Conservation (phyloP, 2,329 filamentous ascomycete species). For the Xylariaceae sp. region DNA sequence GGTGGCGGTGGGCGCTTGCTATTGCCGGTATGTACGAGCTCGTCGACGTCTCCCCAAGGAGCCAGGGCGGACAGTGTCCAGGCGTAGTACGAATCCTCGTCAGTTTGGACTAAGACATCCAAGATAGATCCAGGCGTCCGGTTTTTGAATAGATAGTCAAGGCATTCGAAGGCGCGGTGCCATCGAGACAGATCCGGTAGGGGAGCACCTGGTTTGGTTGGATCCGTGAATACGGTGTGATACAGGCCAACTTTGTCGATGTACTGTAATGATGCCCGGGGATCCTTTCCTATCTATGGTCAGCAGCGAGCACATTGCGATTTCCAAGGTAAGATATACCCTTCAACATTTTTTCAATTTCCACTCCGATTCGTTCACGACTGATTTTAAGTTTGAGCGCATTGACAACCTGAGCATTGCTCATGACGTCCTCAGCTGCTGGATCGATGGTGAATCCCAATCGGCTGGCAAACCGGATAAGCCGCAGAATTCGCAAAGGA, state of each 20-base stretch:
- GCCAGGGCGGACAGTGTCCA: conserved; percentile 74
- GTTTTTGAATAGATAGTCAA: conserved; percentile 49
- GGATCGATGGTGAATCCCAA: conserved; percentile 74
- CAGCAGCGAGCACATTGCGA: not conserved
- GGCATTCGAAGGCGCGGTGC: conserved; percentile 58
- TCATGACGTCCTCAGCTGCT: conserved; percentile 69
- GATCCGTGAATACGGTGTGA: conserved; percentile 68
- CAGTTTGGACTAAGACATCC: conserved; percentile 54
- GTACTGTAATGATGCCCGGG: conserved; percentile 38
- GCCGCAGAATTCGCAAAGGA: conserved; percentile 76
- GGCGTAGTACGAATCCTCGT: conserved; percentile 64
- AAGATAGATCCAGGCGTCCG: conserved; percentile 46
- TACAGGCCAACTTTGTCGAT: conserved; percentile 67
- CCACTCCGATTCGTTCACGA: conserved; percentile 79
- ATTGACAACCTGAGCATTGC: conserved; percentile 68
- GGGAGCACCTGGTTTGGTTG: conserved; percentile 49
- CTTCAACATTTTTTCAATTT: conserved; percentile 87
- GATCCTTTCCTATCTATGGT: conserved; percentile 29
- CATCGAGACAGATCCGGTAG: conserved; percentile 58
- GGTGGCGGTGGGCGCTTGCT: conserved; percentile 54
- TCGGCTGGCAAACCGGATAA: conserved; percentile 86
- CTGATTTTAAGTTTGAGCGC: conserved; percentile 87
- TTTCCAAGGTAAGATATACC: conserved; percentile 41
- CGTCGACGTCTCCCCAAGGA: conserved; percentile 61
- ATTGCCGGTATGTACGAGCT: conserved; percentile 38